Conservation (phyloP, 768 basidiomycete genomes). For the Hemileccinum impolitum region DNA sequence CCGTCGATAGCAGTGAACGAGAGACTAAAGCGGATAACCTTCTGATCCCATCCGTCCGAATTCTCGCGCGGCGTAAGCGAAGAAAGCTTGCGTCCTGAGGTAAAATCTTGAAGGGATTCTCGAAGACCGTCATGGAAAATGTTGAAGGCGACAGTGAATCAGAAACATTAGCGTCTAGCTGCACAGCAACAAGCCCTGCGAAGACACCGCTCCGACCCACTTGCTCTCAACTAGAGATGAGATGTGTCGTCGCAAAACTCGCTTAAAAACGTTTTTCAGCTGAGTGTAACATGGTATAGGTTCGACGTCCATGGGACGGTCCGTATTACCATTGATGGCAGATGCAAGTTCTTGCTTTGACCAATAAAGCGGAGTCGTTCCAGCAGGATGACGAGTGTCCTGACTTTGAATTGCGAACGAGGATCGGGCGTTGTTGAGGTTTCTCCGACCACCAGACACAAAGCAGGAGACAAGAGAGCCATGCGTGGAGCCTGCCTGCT, state of each 20-base stretch:
- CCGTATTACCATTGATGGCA: constrained; percentile 18
- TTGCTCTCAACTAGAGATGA: constrained; percentile 7
- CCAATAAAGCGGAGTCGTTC: constrained; percentile 13
- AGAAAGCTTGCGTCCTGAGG: constrained; percentile 2
- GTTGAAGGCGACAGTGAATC: constrained; percentile 8
- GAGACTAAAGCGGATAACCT: constrained; percentile 3
- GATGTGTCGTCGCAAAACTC: constrained; percentile 7
- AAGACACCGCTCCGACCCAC: constrained; percentile 17
- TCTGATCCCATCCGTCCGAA: constrained; percentile 17
- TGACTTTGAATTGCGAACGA: constrained; percentile 30
- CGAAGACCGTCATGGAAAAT: constrained; percentile 8
- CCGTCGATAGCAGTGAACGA: constrained; percentile 1
- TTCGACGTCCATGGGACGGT: constrained; percentile 9
- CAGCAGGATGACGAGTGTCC: constrained; percentile 17
- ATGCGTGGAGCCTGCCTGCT: constrained; percentile 14
- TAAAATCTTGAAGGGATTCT: constrained; percentile 7
- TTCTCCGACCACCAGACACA: constrained; percentile 19
- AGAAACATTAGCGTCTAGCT: constrained; percentile 5
- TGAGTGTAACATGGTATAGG: constrained; percentile 8
- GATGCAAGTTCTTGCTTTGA: constrained; percentile 6
- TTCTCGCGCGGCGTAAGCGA: constrained; percentile 1
- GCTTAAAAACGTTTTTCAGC: constrained; percentile 20
- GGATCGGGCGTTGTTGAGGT: constrained; percentile 25
- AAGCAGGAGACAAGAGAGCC: constrained; percentile 24
- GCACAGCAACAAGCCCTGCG: constrained; percentile 20